Base-by-base conservation (phyloP, 1,284 basidiomycete species). In the Boletus sp. region DNA sequence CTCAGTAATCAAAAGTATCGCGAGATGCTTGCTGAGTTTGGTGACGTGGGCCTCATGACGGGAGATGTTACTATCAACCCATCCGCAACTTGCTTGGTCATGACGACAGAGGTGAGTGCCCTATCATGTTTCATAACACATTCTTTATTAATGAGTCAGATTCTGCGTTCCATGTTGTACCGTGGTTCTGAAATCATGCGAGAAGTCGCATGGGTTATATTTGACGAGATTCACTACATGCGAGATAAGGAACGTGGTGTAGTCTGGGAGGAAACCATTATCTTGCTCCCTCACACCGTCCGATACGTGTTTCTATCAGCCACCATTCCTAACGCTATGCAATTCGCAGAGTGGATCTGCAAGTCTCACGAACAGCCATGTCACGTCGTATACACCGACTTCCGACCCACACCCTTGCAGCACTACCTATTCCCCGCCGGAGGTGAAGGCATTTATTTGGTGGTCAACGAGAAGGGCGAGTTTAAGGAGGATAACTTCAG, bases 181-280 rank as follows among this genome's bases (percentile, higher is more conserved):
- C 88, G 97, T 57, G 97, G 97, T 44, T 98, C 95, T 18, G 97
- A 99, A 76, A 91, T 99, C 67, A 98, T 99, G 93, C 92, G 97
- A 61, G 97, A 99, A 79, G 96, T 99, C 16, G 96, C 96, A 0
- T 99, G 97, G 97, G 96, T 99, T 61, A 86, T 99, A 60, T 99
- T 99, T 72, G 97, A 99, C 73, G 97, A 99, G 76, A 98, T 99
- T 61, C 97, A 99, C 75, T 99, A 99, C 77, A 99, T 99, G 97
- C 91, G 97, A 63, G 97, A 99, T 80, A 95, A 96, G 65, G 90
- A 92, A 68, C 86, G 90, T 63, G 90, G 90, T 65, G 91, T 92
- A n/a, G 88, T 91, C 27, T 91, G 89, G 88, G 89, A 91, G 72
- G 89, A 91, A 68, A 98, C 97, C 1, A 98, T 99, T 73, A 99